Percentiles rank a stretch among this genome's conserved stretches.
Conservation (phyloP, 257 asterid genomes). For the Penstemon davidsonii region DNA sequence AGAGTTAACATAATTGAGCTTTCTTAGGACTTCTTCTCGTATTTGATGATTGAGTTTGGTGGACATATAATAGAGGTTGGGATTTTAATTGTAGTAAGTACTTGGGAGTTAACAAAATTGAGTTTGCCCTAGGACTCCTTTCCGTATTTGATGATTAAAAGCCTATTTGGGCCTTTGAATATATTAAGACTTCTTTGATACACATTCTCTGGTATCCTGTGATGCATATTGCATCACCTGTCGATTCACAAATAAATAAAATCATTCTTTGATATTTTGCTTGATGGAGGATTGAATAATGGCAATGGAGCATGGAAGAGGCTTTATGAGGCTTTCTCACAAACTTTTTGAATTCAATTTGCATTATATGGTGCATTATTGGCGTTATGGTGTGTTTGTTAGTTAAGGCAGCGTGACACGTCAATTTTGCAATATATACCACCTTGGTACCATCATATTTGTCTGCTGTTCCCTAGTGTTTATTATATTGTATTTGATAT, state of each 20-base stretch:
- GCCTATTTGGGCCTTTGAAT: slow-evolving; percentile 4
- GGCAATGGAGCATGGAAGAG: neutral
- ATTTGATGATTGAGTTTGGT: too few relatives aligned
- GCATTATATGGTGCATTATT: neutral
- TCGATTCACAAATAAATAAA: neutral
- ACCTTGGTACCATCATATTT: neutral
- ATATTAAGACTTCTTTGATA: neutral
- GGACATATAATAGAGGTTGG: too few relatives aligned
- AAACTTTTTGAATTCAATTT: neutral
- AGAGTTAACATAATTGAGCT: too few relatives aligned
- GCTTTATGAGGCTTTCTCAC: neutral
- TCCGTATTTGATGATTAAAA: too few relatives aligned
- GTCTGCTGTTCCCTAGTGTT: neutral
- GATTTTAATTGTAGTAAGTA: too few relatives aligned
- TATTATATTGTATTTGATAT: neutral
- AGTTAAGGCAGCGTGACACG: neutral
- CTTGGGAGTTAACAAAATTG: too few relatives aligned
- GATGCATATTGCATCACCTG: too few relatives aligned
- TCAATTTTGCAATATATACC: neutral
- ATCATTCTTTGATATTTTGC: neutral
- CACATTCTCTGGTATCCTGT: too few relatives aligned
- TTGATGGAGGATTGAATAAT: neutral
- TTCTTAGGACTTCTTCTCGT: too few relatives aligned
- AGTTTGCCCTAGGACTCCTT: too few relatives aligned
- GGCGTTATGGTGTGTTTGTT: neutral